Conservation (phyloP, 1,284 basidiomycete genomes). For the Mrakiaceae sp. region DNA sequence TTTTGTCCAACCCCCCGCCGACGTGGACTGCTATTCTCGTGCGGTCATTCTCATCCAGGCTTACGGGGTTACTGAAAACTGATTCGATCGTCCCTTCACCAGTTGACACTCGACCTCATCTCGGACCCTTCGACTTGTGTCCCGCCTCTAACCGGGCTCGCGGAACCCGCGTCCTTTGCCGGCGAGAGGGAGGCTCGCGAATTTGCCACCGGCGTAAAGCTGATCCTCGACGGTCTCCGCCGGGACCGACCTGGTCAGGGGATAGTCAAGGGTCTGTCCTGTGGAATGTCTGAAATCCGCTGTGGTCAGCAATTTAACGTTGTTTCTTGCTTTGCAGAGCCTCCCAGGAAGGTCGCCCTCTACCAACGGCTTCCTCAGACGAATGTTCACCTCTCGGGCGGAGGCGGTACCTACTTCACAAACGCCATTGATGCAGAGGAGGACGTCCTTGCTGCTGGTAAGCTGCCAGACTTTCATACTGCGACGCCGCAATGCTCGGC, state of each 20-base stretch:
- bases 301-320: background rate
- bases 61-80: background rate
- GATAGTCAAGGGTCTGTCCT: background rate
- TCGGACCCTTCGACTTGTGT: background rate
- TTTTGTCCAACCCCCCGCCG: too few relatives aligned
- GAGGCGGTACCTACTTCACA: conserved; percentile 5
- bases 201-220: background rate
- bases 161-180: background rate
- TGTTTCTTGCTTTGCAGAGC: background rate
- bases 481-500: background rate
- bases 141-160: background rate
- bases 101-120: background rate
- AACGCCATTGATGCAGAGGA: conserved; percentile 1
- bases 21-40: too few relatives aligned
- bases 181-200: background rate
- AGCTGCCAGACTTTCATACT: background rate
- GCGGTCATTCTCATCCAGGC: background rate
- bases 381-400: background rate
- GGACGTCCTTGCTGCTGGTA: background rate
- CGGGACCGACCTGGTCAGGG: background rate
- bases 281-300: background rate
- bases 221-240: background rate
- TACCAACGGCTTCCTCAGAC: conserved; percentile 3
- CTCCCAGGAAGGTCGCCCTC: conserved; percentile 2
- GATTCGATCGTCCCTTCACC: too few relatives aligned